These are phyloP conservation scores for Hortaea sp. DNA, from an alignment of 2,329 filamentous ascomycete species.

Conservation along the genomic window DNA sequence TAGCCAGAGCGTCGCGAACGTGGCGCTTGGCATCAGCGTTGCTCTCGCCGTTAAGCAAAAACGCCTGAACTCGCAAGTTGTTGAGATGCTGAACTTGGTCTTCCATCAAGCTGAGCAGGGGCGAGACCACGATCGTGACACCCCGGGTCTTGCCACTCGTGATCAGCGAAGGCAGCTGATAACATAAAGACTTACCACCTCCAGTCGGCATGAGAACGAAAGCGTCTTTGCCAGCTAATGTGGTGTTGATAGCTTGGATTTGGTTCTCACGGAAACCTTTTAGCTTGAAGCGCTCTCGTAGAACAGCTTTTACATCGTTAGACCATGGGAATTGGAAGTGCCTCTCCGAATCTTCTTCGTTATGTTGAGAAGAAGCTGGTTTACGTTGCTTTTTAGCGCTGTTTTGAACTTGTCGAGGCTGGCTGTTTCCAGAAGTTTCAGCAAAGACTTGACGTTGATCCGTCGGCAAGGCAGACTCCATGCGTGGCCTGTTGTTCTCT, in stretches of 20 bases:
- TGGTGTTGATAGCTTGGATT: constrained; percentile 91
- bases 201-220: constrained; percentile 98
- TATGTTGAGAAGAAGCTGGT: constrained; percentile 9
- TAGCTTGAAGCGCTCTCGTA: constrained; percentile 76
- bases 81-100: constrained; percentile 84
- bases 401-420: constrained; percentile 4
- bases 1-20: constrained; percentile 55
- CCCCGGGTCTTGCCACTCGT: constrained; percentile 70
- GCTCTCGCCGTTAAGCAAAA: constrained; percentile 71
- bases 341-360: constrained; percentile 13
- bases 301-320: constrained; percentile 65
- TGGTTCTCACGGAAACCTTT: constrained; percentile 84
- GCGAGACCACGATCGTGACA: constrained; percentile 90
- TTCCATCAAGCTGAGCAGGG: constrained; percentile 89
- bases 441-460: constrained; percentile 18
- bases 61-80: constrained; percentile 65
- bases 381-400: constrained; percentile 24
- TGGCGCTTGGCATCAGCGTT: constrained; percentile 50
- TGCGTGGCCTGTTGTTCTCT: constrained; percentile 25
- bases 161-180: constrained; percentile 84
- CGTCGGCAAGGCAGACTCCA: constrained; percentile 1
- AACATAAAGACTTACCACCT: constrained; percentile 92
- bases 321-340: constrained; percentile 60
- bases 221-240: constrained; percentile 73
- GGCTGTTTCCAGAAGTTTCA: constrained; percentile 20